Evolutionary conservation across 108 stramenopile genomes (phyloP), one percentile per base, ranked within the genome.

Genomic region (Nitzschia sp.): DNA sequence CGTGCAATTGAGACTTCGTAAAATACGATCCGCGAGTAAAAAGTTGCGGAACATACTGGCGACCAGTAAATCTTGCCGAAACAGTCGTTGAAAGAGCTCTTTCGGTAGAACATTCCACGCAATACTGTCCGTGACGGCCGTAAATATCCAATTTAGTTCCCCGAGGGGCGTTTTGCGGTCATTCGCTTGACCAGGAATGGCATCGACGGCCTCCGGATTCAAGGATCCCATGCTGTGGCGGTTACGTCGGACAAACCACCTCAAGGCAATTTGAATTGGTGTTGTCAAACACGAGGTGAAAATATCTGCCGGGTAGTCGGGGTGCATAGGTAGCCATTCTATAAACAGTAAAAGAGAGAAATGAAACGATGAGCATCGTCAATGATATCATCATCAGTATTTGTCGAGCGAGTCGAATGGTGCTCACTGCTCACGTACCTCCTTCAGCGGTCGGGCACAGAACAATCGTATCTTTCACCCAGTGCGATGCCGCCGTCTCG

Each of bases 61-160:
- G 16, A 99, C 89, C 27, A 99, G 70, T 26, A 97, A 73, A 76
- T 99, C 98, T 70, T 98, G 94, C n/a, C 99, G 83, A 78, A 99
- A 99, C 3, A 99, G 75, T 67, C 92, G 78, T 71, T 96, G 97
- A 81, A 99, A 99, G 23, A 98, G 77, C 6, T 83, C 76, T 29
- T 86, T 77, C n/a, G 99, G 99, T 16, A 99, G 74, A 9, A 96
- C 88, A 80, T 97, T 96, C 99, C 99, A 99, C 6, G 98, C 99
- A 53, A 99, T 98, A 19, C 97, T 96, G 76, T 99, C 99, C 21
- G 98, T 98, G 32, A 99, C 91, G 2, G 98, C 97, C 15, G 97
- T 98, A 72, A 99, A 98, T 26, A 99, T 97, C 99, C 98, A 99
- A 80, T 99, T 98, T 46, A 99, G 76, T 76, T 99, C 98, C 27